A percentile compares a stretch with the other conserved stretches of the same genome.
These are phyloP conservation scores for Mucor piriformis DNA, from an alignment of 371 early-diverging fungal species.

Conservation along the genomic window DNA sequence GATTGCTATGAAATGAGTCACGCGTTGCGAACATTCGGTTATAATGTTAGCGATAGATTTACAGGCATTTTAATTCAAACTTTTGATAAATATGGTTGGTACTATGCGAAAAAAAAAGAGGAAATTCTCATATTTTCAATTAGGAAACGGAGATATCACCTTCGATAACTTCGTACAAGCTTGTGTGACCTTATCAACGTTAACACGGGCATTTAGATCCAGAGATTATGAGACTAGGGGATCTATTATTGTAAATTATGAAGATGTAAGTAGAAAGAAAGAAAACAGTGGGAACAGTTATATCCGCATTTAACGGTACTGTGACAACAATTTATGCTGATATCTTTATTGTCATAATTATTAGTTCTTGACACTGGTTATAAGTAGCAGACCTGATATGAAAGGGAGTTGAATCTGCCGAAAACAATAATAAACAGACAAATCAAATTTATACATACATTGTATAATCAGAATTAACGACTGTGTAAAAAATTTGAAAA, in stretches of 20 bases:
- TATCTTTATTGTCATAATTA: background rate
- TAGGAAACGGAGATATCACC: conserved; percentile 64
- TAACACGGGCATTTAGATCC: conserved; percentile 77
- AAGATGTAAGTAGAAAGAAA: conserved; percentile 51
- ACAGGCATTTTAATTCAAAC: conserved; percentile 64
- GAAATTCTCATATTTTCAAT: background rate
- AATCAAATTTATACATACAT: background rate
- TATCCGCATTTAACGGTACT: background rate
- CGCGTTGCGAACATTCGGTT: conserved; percentile 79
- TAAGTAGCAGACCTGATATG: conserved; percentile 26
- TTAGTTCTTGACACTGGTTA: conserved; percentile 24
- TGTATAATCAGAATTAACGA: too few species aligned
- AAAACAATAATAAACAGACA: background rate
- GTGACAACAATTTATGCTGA: background rate
- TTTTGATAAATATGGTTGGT: conserved; percentile 69
- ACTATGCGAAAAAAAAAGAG: background rate
- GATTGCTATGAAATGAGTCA: conserved; percentile 72
- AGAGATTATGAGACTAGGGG: conserved; percentile 76
- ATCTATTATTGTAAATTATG: conserved; percentile 78
- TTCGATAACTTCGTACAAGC: conserved; percentile 85
- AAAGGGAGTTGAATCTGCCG: conserved; percentile 18
- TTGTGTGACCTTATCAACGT: conserved; percentile 78
- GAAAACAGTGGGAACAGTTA: background rate
- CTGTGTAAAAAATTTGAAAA: too few species aligned
- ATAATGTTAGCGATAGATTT: conserved; percentile 61